Conservation (phyloP, 345 rosid genomes). For the Clausena lansium region DNA sequence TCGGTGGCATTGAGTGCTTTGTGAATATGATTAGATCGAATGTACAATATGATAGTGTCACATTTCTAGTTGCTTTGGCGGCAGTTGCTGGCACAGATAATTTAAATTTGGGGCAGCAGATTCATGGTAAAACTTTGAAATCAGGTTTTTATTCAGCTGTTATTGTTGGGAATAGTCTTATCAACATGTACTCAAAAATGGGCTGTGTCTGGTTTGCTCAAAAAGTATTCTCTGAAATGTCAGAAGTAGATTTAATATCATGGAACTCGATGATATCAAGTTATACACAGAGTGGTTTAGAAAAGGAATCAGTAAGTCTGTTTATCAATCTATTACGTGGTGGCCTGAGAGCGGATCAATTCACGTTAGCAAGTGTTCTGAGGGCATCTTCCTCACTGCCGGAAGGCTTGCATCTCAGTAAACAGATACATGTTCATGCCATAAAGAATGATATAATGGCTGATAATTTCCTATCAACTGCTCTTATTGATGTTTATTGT, state of each 20-base stretch:
- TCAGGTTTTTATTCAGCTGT: constrained; percentile 41
- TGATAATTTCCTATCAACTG: constrained; percentile 51
- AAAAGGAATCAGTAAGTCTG: constrained; percentile 36
- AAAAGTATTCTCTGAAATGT: constrained; percentile 39
- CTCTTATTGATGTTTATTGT: constrained; percentile 55
- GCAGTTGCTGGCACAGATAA: constrained; percentile 33
- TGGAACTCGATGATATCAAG: constrained; percentile 64
- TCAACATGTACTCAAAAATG: constrained; percentile 53
- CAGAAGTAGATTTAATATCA: constrained; percentile 52
- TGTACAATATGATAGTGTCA: constrained; percentile 43
- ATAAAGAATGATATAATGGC: constrained; percentile 29
- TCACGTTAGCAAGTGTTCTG: constrained; percentile 50
- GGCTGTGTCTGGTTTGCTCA: constrained; percentile 28
- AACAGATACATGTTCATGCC: constrained; percentile 57
- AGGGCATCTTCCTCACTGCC: constrained; percentile 48
- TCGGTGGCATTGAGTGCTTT: constrained; percentile 39
- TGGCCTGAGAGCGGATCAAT: constrained; percentile 47
- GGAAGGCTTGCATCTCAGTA: constrained; percentile 37
- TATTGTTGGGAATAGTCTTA: constrained; percentile 47
- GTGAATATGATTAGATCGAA: constrained; percentile 41
- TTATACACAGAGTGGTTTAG: constrained; percentile 36
- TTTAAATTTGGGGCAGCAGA: constrained; percentile 37
- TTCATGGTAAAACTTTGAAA: constrained; percentile 51
- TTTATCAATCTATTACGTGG: constrained; percentile 38
- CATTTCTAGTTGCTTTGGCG: constrained; percentile 45